These are phyloP conservation scores for Tribonema minus DNA, from an alignment of 108 stramenopile species.

Conservation along the genomic window DNA sequence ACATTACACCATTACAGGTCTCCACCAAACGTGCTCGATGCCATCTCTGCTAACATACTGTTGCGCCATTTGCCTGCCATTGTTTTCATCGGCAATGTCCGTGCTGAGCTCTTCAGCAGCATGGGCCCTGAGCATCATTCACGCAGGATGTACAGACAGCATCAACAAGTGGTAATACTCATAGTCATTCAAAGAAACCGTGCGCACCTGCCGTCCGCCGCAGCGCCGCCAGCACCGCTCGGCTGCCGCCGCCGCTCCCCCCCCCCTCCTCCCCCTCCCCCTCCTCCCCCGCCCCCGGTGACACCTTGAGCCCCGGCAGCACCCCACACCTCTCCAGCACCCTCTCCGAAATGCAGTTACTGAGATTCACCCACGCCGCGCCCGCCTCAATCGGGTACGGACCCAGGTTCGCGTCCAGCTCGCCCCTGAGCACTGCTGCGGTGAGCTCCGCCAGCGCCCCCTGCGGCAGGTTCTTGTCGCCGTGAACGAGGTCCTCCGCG, in stretches of 20 bases:
- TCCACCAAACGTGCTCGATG: too few species aligned
- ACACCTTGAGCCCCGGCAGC: not conserved
- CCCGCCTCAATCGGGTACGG: slow-evolving; percentile 12
- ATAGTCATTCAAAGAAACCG: too few species aligned
- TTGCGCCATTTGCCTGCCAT: too few species aligned
- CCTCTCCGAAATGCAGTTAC: slow-evolving; percentile 7
- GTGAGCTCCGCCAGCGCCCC: slow-evolving; percentile 3
- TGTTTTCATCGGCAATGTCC: too few species aligned
- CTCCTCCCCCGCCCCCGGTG: not conserved
- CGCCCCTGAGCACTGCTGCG: slow-evolving; percentile 4
- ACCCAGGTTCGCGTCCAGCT: slow-evolving; percentile 25
- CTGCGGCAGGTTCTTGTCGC: slow-evolving; percentile 1
- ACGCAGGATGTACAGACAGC: too few species aligned
- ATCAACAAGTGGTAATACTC: too few species aligned
- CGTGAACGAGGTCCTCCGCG: slow-evolving; percentile 23
- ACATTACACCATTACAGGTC: too few species aligned
- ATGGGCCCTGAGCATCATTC: too few species aligned
- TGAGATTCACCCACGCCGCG: slow-evolving; percentile 11
- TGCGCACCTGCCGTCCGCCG: slow-evolving; percentile 10
- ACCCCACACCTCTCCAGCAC: slow-evolving; percentile 20
- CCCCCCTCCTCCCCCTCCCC: not conserved
- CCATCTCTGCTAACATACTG: too few species aligned
- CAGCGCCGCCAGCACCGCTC: slow-evolving; percentile 3
- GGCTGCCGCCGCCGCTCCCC: slow-evolving; percentile 1
- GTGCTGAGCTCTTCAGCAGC: too few species aligned